A percentile compares a stretch with the other conserved stretches of the same genome.
These are phyloP conservation scores for Arthroderma sp. DNA, from an alignment of 2,329 filamentous ascomycete species.

Conservation along the genomic window DNA sequence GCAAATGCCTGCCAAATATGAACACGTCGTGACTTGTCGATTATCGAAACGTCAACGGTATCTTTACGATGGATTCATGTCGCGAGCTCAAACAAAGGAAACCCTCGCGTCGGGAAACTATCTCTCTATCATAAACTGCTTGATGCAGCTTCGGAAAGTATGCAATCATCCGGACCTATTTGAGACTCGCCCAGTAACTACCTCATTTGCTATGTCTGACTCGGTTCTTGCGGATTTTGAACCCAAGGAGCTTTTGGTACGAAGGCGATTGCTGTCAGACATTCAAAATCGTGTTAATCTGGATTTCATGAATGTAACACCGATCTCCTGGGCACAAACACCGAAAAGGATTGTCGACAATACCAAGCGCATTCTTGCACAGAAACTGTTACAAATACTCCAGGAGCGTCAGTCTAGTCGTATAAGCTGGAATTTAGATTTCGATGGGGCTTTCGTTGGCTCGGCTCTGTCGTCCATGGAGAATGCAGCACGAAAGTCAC, in stretches of 20 bases:
- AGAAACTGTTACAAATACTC: constrained; percentile 54
- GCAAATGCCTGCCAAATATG: constrained; percentile 96
- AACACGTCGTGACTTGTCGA: constrained; percentile 91
- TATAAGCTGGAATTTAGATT: constrained; percentile 41
- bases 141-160: constrained; percentile 95
- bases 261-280: constrained; percentile 50
- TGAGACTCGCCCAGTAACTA: constrained; percentile 89
- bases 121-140: constrained; percentile 92
- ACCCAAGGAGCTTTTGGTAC: constrained; percentile 56
- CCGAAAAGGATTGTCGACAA: constrained; percentile 40
- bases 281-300: constrained; percentile 55
- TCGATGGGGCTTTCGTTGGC: constrained; percentile 54
- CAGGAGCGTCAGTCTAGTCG: constrained; percentile 53
- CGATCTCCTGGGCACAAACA: constrained; percentile 54
- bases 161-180: constrained; percentile 98
- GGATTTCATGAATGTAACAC: constrained; percentile 66
- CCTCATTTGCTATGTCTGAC: constrained; percentile 80
- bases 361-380: constrained; percentile 55
- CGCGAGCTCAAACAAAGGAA: constrained; percentile 73
- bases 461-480: constrained; percentile 62
- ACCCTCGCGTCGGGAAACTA: constrained; percentile 89
- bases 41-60: constrained; percentile 91
- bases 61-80: constrained; percentile 92
- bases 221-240: constrained; percentile 66
- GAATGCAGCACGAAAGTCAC: constrained; percentile 52